These are phyloP conservation scores for Emydomyces testavorans DNA, from an alignment of 2,329 filamentous ascomycete species.

Conservation along the genomic window DNA sequence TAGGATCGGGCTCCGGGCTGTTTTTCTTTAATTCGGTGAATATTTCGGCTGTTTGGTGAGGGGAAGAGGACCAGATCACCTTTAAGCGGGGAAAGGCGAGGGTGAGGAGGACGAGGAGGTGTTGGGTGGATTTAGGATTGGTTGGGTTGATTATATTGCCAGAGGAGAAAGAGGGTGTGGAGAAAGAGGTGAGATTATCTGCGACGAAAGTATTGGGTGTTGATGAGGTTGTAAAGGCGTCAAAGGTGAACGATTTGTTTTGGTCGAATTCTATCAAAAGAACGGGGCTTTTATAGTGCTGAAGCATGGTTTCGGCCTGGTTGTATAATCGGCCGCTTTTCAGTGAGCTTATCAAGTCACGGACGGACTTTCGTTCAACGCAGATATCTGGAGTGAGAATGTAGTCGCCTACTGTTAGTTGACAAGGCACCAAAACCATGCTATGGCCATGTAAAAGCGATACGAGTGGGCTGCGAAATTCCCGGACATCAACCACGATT, in stretches of 20 bases:
- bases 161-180: constrained; percentile 47
- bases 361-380: constrained; percentile 86
- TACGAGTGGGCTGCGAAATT: constrained; percentile 86
- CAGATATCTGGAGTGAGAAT: constrained; percentile 83
- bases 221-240: constrained; percentile 45
- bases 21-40: constrained; percentile 88
- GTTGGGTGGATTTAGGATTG: constrained; percentile 66
- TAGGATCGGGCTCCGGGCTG: constrained; percentile 79
- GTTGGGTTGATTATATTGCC: constrained; percentile 51
- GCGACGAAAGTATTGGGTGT: constrained; percentile 32
- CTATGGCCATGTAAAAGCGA: constrained; percentile 80
- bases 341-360: constrained; percentile 83
- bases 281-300: constrained; percentile 80
- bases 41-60: constrained; percentile 94
- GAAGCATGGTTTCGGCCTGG: constrained; percentile 87
- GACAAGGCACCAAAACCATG: constrained; percentile 83
- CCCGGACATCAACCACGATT: constrained; percentile 88
- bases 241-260: constrained; percentile 92
- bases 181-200: constrained; percentile 43
- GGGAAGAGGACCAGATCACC: constrained; percentile 86
- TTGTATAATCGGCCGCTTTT: constrained; percentile 82
- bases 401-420: constrained; percentile 94
- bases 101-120: constrained; percentile 82
- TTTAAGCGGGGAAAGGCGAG: constrained; percentile 80
- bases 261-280: constrained; percentile 96